Base-by-base conservation (phyloP, 1,139 yeast species). In the Yamadazyma triangularis region DNA sequence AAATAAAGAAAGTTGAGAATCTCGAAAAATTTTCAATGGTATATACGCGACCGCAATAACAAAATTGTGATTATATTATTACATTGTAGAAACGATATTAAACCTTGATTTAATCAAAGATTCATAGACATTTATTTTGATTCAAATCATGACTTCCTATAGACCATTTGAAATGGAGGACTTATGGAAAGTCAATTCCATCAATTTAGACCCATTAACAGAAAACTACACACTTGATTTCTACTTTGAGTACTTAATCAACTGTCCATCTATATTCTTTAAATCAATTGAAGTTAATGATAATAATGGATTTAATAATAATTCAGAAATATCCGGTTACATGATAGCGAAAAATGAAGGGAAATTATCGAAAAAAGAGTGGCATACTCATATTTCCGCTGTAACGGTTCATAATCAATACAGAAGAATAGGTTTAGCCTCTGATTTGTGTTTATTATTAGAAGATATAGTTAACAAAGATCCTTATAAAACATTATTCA, bases 291-390 rank as follows among this genome's bases (percentile, higher is more conserved):
- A 79, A 52, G 36, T 55, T 28, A 30, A 36, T 37, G 20, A 25
- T 6, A 18, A 18, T 18, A 18, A 18, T 9, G 46, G 47, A 4
- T 41, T 41, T 23, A 49, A 42, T n/a, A 42, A 42, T 19, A 25
- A n/a, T 5, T 15, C n/a, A 8, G 62, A 60, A 27, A 65, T 74
- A 13, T 75, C 81, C 28, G 93, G 91, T 0, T 83, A 83, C 48
- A 80, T 93, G 94, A 79, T 93, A 77, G 98, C 94, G n/a, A 93
- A 93, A 56, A 81, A 95, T 3, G 98, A 93, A 56, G 98, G 98
- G 1, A 48, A 59, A 33, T 40, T 66, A 24, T 61, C 65, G 14
- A 76, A 71, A 12, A 75, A 71, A 33, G 94, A 88, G 42, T 91
- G 96, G 95, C 99, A 93, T 51, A 78, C 95, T 1, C 99, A 93